Evolutionary conservation across 495 filamentous ascomycete species (phyloP).

Genomic region (Talaromyces liani): DNA sequence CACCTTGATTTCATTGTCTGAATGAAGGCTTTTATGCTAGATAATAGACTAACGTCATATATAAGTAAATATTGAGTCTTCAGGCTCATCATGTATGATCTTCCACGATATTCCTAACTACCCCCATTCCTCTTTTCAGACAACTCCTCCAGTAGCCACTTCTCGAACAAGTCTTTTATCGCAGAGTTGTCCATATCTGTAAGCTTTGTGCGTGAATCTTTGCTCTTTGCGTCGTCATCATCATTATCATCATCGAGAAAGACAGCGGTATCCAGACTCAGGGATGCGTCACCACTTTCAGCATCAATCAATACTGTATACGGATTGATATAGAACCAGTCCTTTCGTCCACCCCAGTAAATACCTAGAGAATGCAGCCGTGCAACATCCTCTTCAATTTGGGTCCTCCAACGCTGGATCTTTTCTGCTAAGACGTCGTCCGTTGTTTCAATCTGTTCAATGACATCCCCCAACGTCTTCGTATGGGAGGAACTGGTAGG

Average conservation of each 20-base stretch:
- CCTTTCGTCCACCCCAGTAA: background rate
- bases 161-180: background rate
- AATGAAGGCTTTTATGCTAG: background rate
- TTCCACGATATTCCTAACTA: background rate
- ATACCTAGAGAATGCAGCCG: background rate
- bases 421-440: background rate
- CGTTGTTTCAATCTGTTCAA: background rate
- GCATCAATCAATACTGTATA: background rate
- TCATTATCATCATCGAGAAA: background rate
- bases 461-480: background rate
- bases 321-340: conserved; percentile 3
- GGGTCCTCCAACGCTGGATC: background rate
- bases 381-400: background rate
- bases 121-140: background rate
- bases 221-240: background rate
- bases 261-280: background rate
- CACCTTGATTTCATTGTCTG: background rate
- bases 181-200: background rate
- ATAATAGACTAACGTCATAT: background rate
- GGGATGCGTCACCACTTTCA: background rate
- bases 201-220: background rate
- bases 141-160: conserved; percentile 1
- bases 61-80: background rate
- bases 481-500: background rate
- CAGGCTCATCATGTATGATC: background rate